A percentile compares a stretch with the other conserved stretches of the same genome.
Evolutionary conservation across 306 rosid species (phyloP).

Genomic region (Sicyos baderoa): DNA sequence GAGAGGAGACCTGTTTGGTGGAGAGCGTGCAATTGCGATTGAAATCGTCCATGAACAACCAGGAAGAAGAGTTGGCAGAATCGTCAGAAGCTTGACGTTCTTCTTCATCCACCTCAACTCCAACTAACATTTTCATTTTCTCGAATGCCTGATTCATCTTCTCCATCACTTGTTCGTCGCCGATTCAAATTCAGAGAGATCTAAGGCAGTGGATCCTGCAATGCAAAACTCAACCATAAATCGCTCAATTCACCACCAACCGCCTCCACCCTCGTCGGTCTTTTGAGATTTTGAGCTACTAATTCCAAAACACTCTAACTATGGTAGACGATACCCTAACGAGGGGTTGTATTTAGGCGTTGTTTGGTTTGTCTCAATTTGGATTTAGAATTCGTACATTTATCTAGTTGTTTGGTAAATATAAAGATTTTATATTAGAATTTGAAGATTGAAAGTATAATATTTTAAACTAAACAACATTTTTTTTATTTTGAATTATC

Average conservation of each 20-base stretch:
- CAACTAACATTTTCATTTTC: slow-evolving; percentile 76
- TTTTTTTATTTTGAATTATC: too few species aligned
- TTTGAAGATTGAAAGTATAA: too few species aligned
- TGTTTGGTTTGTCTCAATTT: too few species aligned
- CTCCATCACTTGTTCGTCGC: slow-evolving; percentile 38
- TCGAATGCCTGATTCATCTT: slow-evolving; percentile 67
- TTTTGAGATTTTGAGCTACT: not conserved
- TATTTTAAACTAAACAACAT: too few species aligned
- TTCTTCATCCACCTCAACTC: slow-evolving; percentile 66
- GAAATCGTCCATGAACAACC: slow-evolving; percentile 71
- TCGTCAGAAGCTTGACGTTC: slow-evolving; percentile 35
- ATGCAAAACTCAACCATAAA: not conserved
- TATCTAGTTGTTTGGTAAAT: too few species aligned
- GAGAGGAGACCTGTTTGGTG: slow-evolving; percentile 66
- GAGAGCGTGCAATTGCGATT: slow-evolving; percentile 76
- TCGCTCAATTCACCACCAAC: not conserved
- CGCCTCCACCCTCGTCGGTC: not conserved
- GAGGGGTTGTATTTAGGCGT: too few species aligned
- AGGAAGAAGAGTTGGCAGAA: slow-evolving; percentile 34
- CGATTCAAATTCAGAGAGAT: slow-evolving; percentile 16
- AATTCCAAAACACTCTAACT: too few species aligned
- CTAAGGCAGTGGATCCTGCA: not conserved
- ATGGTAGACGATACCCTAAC: too few species aligned
- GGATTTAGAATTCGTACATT: too few species aligned
- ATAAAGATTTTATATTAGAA: too few species aligned